Evolutionary conservation across 2,329 filamentous ascomycete genomes (phyloP).

Genomic region (Simplicillium aogashimaense): DNA sequence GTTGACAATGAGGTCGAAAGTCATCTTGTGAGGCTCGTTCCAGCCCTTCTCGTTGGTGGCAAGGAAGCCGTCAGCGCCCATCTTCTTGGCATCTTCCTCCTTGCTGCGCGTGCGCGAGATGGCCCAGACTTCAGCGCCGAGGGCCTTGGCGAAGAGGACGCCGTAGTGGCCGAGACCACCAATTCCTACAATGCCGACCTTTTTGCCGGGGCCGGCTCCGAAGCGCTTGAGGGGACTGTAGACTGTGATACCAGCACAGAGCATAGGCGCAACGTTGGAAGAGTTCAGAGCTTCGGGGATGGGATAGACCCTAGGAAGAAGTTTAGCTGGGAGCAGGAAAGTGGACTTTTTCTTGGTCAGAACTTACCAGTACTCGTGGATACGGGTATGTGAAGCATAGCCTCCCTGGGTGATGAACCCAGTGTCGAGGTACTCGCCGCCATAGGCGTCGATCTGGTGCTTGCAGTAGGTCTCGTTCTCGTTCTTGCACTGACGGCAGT

Average conservation of each 20-base stretch:
- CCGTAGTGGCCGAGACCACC: slow-evolving; percentile 65
- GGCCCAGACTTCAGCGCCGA: slow-evolving; percentile 52
- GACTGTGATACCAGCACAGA: slow-evolving; percentile 75
- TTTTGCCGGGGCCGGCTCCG: slow-evolving; percentile 67
- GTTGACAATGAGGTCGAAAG: slow-evolving; percentile 70
- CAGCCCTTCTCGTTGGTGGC: slow-evolving; percentile 48
- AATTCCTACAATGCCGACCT: slow-evolving; percentile 65
- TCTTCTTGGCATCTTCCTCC: slow-evolving; percentile 46
- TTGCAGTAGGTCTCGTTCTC: slow-evolving; percentile 61
- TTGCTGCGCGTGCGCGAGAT: slow-evolving; percentile 52
- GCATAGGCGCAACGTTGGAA: slow-evolving; percentile 62
- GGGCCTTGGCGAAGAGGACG: slow-evolving; percentile 58
- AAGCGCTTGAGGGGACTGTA: slow-evolving; percentile 71
- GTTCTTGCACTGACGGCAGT: slow-evolving; percentile 55
- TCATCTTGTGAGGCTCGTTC: slow-evolving; percentile 46
- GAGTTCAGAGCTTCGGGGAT: slow-evolving; percentile 64
- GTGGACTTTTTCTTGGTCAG: background rate
- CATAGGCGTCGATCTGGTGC: slow-evolving; percentile 51
- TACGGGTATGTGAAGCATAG: slow-evolving; percentile 53
- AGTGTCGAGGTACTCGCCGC: slow-evolving; percentile 40
- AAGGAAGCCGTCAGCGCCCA: slow-evolving; percentile 52
- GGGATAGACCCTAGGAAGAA: slow-evolving; percentile 43
- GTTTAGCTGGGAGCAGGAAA: background rate
- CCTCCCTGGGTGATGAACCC: slow-evolving; percentile 52
- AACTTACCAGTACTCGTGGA: slow-evolving; percentile 61